phyloP scores from a whole-genome alignment of 495 filamentous ascomycete genomes.

The Aspergillus steynii region DNA sequence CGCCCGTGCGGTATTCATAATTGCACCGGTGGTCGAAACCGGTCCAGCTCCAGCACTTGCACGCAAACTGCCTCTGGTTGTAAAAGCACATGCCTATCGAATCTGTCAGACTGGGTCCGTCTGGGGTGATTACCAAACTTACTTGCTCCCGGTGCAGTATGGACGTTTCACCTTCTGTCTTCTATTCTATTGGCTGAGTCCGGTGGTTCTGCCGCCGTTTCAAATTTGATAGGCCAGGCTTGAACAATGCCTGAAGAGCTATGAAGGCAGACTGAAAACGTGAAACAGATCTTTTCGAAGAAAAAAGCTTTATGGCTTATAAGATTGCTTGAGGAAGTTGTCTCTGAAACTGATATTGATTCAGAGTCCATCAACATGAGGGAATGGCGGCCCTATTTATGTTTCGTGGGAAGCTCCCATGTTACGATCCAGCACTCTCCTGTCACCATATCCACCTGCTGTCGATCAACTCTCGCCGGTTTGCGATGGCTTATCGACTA shows the following conservation, averaged over 20 bases:
- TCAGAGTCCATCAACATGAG: slow-evolving; percentile 26
- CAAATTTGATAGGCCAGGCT: slow-evolving; percentile 41
- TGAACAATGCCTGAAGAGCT: slow-evolving; percentile 26
- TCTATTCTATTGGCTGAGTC: slow-evolving; percentile 36
- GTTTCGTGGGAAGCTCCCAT: slow-evolving; percentile 38
- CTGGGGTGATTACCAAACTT: slow-evolving; percentile 30
- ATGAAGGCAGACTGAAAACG: slow-evolving; percentile 18
- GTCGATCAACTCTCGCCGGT: slow-evolving; percentile 40
- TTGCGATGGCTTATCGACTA: slow-evolving; percentile 43
- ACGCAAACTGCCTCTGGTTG: slow-evolving; percentile 59
- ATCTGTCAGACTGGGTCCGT: slow-evolving; percentile 33
- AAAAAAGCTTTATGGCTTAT: slow-evolving; percentile 25
- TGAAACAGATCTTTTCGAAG: slow-evolving; percentile 1
- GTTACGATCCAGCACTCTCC: slow-evolving; percentile 22
- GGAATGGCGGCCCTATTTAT: slow-evolving; percentile 49
- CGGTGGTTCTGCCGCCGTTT: slow-evolving; percentile 28
- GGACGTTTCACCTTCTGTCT: slow-evolving; percentile 39
- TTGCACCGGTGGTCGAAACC: slow-evolving; percentile 93
- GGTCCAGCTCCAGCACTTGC: slow-evolving; percentile 95
- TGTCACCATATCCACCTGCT: slow-evolving; percentile 27
- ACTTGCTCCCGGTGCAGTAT: slow-evolving; percentile 34
- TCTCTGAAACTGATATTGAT: slow-evolving; percentile 43
- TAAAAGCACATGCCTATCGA: slow-evolving; percentile 58
- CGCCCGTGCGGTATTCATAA: slow-evolving; percentile 94
- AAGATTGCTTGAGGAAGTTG: slow-evolving; percentile 29